Conservation (phyloP, 1,139 yeast species). For the Debaryomycetaceae sp. region DNA sequence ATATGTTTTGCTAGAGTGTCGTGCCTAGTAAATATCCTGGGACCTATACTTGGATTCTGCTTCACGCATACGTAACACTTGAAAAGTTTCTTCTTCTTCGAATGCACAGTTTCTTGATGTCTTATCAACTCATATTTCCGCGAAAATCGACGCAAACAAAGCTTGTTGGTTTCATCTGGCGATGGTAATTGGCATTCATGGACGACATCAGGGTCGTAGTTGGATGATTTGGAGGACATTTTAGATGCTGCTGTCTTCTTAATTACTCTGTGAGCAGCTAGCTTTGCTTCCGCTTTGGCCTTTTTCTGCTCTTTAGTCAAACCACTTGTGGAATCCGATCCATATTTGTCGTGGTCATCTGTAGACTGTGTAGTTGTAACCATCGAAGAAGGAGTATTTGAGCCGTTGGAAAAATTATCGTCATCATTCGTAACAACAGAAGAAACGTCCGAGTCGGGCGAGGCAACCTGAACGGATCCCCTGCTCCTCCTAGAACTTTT, state of each 20-base stretch:
- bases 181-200: constrained; percentile 50
- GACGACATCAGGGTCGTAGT: constrained; percentile 48
- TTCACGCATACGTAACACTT: constrained; percentile 83
- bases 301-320: constrained; percentile 22
- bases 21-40: constrained; percentile 84
- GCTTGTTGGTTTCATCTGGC: constrained; percentile 48
- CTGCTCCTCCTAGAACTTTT: constrained; percentile 12
- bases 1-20: constrained; percentile 94
- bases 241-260: constrained; percentile 22
- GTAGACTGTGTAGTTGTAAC: constrained; percentile 15
- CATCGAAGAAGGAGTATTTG: constrained; percentile 13
- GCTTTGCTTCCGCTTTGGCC: constrained; percentile 25
- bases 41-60: constrained; percentile 47
- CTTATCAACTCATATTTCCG: constrained; percentile 88
- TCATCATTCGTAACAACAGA: constrained; percentile 6
- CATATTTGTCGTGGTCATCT: constrained; percentile 27
- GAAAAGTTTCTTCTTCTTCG: constrained; percentile 71
- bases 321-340: constrained; percentile 21
- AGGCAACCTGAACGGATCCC: constrained; percentile 5
- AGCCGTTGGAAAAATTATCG: constrained; percentile 10
- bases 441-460: constrained; percentile 8
- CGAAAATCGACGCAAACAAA: constrained; percentile 81
- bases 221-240: constrained; percentile 36
- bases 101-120: constrained; percentile 51
- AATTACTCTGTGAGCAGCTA: constrained; percentile 27